A percentile compares a stretch with the other conserved stretches of the same genome.
Evolutionary conservation across 352 stramenopile genomes (phyloP).

Genomic region (Phytophthora cactorum): DNA sequence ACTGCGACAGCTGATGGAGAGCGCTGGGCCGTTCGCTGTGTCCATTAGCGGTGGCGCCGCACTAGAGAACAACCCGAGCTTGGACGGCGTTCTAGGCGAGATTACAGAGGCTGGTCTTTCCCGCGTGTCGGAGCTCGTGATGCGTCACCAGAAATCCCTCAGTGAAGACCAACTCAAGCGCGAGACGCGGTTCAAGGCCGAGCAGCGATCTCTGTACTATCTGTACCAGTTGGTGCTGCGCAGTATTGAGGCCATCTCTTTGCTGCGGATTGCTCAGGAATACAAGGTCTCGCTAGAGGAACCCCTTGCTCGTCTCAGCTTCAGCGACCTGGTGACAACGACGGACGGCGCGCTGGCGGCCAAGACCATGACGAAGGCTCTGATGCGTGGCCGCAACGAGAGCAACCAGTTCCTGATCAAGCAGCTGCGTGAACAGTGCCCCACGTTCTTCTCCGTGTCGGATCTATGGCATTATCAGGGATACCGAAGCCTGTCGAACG

Average conservation of each 20-base stretch:
- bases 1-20: constrained; percentile 84
- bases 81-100: constrained; percentile 48
- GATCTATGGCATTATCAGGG: constrained; percentile 88
- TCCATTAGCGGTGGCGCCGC: constrained; percentile 72
- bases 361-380: constrained; percentile 80
- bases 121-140: constrained; percentile 67
- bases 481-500: constrained; percentile 83
- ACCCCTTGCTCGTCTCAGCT: constrained; percentile 63
- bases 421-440: constrained; percentile 85
- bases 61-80: constrained; percentile 57
- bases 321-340: constrained; percentile 81
- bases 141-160: constrained; percentile 74
- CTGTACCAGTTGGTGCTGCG: constrained; percentile 80
- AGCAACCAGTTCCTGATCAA: constrained; percentile 86
- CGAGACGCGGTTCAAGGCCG: constrained; percentile 79
- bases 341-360: constrained; percentile 60
- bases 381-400: constrained; percentile 82
- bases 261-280: constrained; percentile 69
- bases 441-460: constrained; percentile 82
- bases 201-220: constrained; percentile 85
- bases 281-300: constrained; percentile 78
- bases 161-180: constrained; percentile 78
- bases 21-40: constrained; percentile 71
- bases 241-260: constrained; percentile 80
- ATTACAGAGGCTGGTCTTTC: constrained; percentile 54